Percentiles rank a stretch among this genome's conserved stretches.
These are phyloP conservation scores for Pyrus bretschneideri DNA, from an alignment of 306 rosid genomes.

Conservation along the genomic window DNA sequence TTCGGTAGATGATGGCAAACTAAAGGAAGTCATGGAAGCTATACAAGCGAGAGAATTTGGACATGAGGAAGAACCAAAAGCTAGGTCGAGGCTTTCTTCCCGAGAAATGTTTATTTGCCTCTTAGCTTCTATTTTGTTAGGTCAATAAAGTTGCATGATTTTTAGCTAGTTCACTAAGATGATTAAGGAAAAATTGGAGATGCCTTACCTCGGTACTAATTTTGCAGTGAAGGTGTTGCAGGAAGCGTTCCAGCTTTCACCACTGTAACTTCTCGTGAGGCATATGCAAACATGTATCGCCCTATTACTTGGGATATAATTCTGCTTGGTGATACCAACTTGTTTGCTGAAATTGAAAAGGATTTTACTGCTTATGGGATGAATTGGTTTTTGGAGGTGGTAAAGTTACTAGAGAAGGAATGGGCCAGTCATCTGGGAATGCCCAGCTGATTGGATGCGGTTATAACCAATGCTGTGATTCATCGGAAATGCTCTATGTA, in stretches of 20 bases:
- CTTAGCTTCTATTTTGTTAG: conserved; percentile 7
- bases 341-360: conserved; percentile 76
- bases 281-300: conserved; percentile 52
- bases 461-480: conserved; percentile 60
- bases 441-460: conserved; percentile 54
- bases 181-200: conserved; percentile 9
- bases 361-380: conserved; percentile 80
- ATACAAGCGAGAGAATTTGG: conserved; percentile 38
- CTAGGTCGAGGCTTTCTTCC: conserved; percentile 47
- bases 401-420: conserved; percentile 87
- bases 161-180: conserved; percentile 4
- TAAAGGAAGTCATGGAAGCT: conserved; percentile 38
- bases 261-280: conserved; percentile 35
- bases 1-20: conserved; percentile 41
- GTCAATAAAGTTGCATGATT: conserved; percentile 13
- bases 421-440: conserved; percentile 75
- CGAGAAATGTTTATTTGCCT: conserved; percentile 2
- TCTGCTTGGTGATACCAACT: conserved; percentile 84
- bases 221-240: conserved; percentile 70
- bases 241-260: conserved; percentile 47
- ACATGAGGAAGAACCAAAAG: conserved; percentile 45
- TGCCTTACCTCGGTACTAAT: conserved; percentile 34
- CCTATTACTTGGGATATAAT: conserved; percentile 26
- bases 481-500: too few species aligned
- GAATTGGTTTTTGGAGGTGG: conserved; percentile 97